phyloP scores from a whole-genome alignment of 306 rosid genomes.

The Biancaea sappan region DNA sequence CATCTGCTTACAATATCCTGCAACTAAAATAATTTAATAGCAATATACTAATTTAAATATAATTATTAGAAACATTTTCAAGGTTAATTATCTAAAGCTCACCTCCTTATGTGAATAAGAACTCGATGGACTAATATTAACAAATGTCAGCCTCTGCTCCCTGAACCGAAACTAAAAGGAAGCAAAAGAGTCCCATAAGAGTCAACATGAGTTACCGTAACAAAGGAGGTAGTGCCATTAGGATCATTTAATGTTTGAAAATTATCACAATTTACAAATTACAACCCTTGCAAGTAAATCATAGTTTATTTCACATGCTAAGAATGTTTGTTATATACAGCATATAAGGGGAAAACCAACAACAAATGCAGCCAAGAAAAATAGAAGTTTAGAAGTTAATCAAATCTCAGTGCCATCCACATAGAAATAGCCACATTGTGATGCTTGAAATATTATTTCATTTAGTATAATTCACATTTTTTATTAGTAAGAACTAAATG shows the following conservation, averaged over 20 bases:
- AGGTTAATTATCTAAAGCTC: slow-evolving; percentile 29
- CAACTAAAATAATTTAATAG: slow-evolving; percentile 36
- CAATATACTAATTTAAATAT: slow-evolving; percentile 9
- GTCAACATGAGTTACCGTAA: slow-evolving; percentile 6
- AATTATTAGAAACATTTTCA: slow-evolving; percentile 22
- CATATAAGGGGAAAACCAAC: neutral
- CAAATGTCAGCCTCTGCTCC: slow-evolving; percentile 84
- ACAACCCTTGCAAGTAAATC: slow-evolving; percentile 8
- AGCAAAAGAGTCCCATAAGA: slow-evolving; percentile 33
- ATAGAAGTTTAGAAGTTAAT: slow-evolving; percentile 4
- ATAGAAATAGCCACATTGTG: neutral
- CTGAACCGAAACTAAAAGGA: slow-evolving; percentile 67
- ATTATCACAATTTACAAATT: slow-evolving; percentile 6
- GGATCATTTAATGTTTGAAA: slow-evolving; percentile 10
- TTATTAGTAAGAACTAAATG: neutral
- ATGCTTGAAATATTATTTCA: neutral
- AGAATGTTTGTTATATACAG: slow-evolving; percentile 1
- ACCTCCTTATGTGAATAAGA: slow-evolving; percentile 93
- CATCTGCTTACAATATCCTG: slow-evolving; percentile 76
- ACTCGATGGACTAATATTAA: slow-evolving; percentile 70
- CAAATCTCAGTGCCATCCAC: slow-evolving; percentile 24
- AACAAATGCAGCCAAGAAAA: slow-evolving; percentile 1
- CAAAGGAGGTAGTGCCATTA: neutral
- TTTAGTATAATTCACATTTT: neutral
- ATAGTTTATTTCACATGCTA: slow-evolving; percentile 4